Percentiles rank a stretch among this genome's conserved stretches.
These are phyloP conservation scores for Aspergillus nanangensis DNA, from an alignment of 495 filamentous ascomycete species.

Conservation along the genomic window DNA sequence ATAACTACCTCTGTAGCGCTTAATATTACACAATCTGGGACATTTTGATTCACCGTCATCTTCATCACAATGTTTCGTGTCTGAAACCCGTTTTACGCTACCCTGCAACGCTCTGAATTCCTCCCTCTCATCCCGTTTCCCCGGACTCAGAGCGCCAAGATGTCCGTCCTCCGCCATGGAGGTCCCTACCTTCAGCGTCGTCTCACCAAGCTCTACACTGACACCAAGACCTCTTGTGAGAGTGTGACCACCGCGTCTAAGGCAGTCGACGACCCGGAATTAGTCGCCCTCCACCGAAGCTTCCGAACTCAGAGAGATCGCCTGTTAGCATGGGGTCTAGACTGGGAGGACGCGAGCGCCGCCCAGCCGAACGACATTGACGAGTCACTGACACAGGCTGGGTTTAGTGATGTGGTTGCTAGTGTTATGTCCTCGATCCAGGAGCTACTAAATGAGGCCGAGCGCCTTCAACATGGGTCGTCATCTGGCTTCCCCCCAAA, in stretches of 20 bases:
- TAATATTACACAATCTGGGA: too few relatives aligned
- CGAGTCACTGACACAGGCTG: slow-evolving; percentile 75
- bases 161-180: slow-evolving; percentile 47
- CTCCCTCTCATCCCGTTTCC: slow-evolving; percentile 17
- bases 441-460: slow-evolving; percentile 79
- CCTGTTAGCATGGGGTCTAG: slow-evolving; percentile 81
- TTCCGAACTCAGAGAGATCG: slow-evolving; percentile 56
- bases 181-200: slow-evolving; percentile 55
- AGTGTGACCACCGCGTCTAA: slow-evolving; percentile 70
- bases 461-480: slow-evolving; percentile 63
- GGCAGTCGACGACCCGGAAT: slow-evolving; percentile 49
- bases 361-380: slow-evolving; percentile 75
- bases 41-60: too few relatives aligned
- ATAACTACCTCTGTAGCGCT: not conserved
- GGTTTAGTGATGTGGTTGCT: slow-evolving; percentile 78
- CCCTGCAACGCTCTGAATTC: slow-evolving; percentile 19
- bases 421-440: slow-evolving; percentile 89
- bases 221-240: slow-evolving; percentile 86
- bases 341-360: slow-evolving; percentile 75
- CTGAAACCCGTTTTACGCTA: not conserved
- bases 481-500: slow-evolving; percentile 37
- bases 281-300: slow-evolving; percentile 51
- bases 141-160: slow-evolving; percentile 26
- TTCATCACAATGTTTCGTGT: not conserved
- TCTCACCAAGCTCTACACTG: slow-evolving; percentile 84